phyloP scores from a whole-genome alignment of 495 filamentous ascomycete genomes.

The Tuber brumale region DNA sequence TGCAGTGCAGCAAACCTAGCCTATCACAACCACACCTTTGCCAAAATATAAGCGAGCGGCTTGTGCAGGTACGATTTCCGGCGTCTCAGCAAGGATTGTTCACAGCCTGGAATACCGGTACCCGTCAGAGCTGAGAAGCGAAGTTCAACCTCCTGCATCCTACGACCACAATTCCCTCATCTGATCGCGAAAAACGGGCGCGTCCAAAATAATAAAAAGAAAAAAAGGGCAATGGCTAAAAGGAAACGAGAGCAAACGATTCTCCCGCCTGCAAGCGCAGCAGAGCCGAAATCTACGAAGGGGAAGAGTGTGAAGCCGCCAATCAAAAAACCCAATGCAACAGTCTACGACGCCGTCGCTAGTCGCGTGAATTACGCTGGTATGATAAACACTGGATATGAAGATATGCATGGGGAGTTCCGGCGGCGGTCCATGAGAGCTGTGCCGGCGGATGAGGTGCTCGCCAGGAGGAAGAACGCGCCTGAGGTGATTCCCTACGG shows the following conservation, averaged over 20 bases:
- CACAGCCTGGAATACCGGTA: not conserved
- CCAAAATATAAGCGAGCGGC: not conserved
- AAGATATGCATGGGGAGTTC: slow-evolving; percentile 17
- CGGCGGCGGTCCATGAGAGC: slow-evolving; percentile 16
- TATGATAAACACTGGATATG: slow-evolving; percentile 19
- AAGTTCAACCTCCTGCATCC: not conserved
- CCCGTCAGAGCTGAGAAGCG: not conserved
- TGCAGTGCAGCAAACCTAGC: not conserved
- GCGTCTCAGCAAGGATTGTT: not conserved
- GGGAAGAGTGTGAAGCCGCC: not conserved
- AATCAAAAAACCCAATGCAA: slow-evolving; percentile 10
- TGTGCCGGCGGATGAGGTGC: slow-evolving; percentile 34
- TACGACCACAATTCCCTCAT: not conserved
- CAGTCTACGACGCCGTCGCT: slow-evolving; percentile 38
- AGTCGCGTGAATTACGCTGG: slow-evolving; percentile 33
- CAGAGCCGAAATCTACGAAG: not conserved
- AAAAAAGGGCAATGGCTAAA: not conserved
- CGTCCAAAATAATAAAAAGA: not conserved
- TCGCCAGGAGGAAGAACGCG: slow-evolving; percentile 27
- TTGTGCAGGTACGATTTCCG: not conserved
- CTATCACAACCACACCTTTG: not conserved
- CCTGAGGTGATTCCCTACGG: slow-evolving; percentile 27
- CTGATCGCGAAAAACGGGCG: not conserved
- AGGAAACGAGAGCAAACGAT: not conserved
- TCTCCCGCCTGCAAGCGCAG: not conserved